Conservation (phyloP, 1,139 yeast species). For the Suhomyces bolitotheri region DNA sequence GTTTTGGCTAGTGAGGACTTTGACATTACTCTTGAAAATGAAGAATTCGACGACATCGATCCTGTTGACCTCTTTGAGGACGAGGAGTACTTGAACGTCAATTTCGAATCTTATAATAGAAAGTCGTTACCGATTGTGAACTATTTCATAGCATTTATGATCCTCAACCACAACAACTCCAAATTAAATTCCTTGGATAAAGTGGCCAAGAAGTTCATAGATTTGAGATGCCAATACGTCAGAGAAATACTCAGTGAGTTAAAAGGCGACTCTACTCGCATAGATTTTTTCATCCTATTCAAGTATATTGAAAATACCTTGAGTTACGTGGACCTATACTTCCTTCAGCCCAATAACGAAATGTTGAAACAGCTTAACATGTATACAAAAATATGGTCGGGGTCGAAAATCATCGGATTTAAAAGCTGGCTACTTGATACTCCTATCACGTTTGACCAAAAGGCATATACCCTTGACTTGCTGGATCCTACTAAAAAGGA, state of each 20-base stretch:
- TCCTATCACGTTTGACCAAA: constrained; percentile 11
- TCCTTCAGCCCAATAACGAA: constrained; percentile 23
- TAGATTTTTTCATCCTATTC: constrained; percentile 32
- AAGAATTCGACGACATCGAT: constrained; percentile 16
- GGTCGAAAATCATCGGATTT: constrained; percentile 30
- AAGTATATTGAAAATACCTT: constrained; percentile 40
- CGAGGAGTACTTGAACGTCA: constrained; percentile 16
- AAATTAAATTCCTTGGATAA: constrained; percentile 23
- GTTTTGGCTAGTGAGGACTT: constrained; percentile 18
- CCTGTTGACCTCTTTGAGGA: constrained; percentile 11
- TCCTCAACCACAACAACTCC: constrained; percentile 24
- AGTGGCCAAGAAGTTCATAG: constrained; percentile 26
- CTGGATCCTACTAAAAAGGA: constrained; percentile 9
- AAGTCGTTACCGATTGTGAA: constrained; percentile 35
- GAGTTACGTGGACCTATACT: constrained; percentile 27
- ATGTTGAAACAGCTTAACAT: constrained; percentile 21
- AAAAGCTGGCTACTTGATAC: constrained; percentile 31
- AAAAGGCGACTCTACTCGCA: constrained; percentile 1
- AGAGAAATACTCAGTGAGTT: constrained; percentile 4
- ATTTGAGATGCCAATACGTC: constrained; percentile 21
- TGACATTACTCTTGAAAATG: constrained; percentile 18
- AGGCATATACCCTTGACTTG: constrained; percentile 9
- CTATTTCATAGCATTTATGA: constrained; percentile 34
- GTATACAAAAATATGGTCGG: constrained; percentile 30
- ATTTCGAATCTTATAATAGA: constrained; percentile 19